These are phyloP conservation scores for Penicillium brevicompactum DNA, from an alignment of 2,329 filamentous ascomycete species.

Conservation along the genomic window DNA sequence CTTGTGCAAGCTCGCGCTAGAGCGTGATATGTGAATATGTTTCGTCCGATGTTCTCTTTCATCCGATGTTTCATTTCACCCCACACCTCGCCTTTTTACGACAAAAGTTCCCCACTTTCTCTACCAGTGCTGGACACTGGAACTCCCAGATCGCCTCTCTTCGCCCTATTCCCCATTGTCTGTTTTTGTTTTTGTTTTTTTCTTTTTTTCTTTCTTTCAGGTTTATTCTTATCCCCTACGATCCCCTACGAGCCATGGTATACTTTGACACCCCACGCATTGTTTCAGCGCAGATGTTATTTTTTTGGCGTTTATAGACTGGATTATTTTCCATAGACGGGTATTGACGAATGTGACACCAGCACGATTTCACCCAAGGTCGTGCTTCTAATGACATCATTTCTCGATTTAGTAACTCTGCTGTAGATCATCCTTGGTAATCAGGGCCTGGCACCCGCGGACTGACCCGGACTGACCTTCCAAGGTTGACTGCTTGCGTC, in stretches of 20 bases:
- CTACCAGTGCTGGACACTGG: slow-evolving; percentile 24
- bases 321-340: slow-evolving; percentile 13
- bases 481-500: not conserved
- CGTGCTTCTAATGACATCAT: slow-evolving; percentile 6
- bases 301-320: slow-evolving; percentile 19
- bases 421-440: slow-evolving; percentile 3
- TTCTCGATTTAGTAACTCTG: not conserved
- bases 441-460: not conserved
- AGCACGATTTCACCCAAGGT: slow-evolving; percentile 15
- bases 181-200: not conserved
- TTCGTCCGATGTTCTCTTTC: not conserved
- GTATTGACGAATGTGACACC: slow-evolving; percentile 8
- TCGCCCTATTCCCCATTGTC: not conserved
- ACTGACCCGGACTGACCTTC: too few relatives aligned
- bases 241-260: not conserved
- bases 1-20: slow-evolving; percentile 43
- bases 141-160: not conserved
- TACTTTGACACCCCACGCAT: not conserved
- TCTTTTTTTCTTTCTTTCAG: not conserved
- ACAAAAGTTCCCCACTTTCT: slow-evolving; percentile 3
- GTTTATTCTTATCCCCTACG: too few relatives aligned
- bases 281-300: slow-evolving; percentile 15
- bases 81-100: not conserved
- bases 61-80: not conserved
- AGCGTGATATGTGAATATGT: slow-evolving; percentile 19